phyloP scores from a whole-genome alignment of 108 stramenopile genomes.

The Fragilariopsis cylindrus region DNA sequence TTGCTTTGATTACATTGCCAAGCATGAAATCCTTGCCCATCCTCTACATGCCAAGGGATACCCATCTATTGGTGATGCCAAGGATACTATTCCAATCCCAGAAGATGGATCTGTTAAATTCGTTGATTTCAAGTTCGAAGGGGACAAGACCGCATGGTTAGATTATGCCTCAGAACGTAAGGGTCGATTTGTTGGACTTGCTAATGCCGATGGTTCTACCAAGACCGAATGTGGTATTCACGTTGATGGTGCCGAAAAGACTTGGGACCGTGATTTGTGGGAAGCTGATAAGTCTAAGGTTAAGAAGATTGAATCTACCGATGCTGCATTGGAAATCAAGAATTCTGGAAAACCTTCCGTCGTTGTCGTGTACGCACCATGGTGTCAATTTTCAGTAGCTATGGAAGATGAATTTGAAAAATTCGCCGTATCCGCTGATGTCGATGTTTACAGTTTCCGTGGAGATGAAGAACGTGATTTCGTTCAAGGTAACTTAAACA shows the following conservation, averaged over 20 bases:
- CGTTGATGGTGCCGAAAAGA: slow-evolving; percentile 86
- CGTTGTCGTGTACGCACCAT: slow-evolving; percentile 89
- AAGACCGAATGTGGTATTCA: slow-evolving; percentile 99
- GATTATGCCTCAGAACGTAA: slow-evolving; percentile 95
- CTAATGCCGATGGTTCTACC: slow-evolving; percentile 94
- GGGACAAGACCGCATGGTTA: slow-evolving; percentile 88
- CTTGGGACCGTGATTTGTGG: slow-evolving; percentile 92
- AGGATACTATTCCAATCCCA: slow-evolving; percentile 92
- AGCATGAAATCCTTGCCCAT: slow-evolving; percentile 94
- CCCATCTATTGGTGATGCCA: slow-evolving; percentile 94
- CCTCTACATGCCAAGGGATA: slow-evolving; percentile 97
- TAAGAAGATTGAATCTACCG: slow-evolving; percentile 69
- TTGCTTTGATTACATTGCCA: slow-evolving; percentile 96
- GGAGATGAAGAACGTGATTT: slow-evolving; percentile 93
- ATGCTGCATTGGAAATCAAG: slow-evolving; percentile 69
- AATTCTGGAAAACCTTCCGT: slow-evolving; percentile 73
- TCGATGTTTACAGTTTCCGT: slow-evolving; percentile 86
- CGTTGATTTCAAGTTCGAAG: slow-evolving; percentile 83
- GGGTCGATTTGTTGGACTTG: slow-evolving; percentile 95
- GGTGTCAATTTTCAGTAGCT: slow-evolving; percentile 89
- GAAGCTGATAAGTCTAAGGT: slow-evolving; percentile 60
- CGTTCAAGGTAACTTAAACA: slow-evolving; percentile 82
- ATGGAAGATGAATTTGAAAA: slow-evolving; percentile 86
- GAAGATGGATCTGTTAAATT: slow-evolving; percentile 82
- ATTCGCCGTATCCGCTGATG: slow-evolving; percentile 59